These are phyloP conservation scores for Borovskyia barvae DNA, from an alignment of 208 protist genomes.

Conservation along the genomic window DNA sequence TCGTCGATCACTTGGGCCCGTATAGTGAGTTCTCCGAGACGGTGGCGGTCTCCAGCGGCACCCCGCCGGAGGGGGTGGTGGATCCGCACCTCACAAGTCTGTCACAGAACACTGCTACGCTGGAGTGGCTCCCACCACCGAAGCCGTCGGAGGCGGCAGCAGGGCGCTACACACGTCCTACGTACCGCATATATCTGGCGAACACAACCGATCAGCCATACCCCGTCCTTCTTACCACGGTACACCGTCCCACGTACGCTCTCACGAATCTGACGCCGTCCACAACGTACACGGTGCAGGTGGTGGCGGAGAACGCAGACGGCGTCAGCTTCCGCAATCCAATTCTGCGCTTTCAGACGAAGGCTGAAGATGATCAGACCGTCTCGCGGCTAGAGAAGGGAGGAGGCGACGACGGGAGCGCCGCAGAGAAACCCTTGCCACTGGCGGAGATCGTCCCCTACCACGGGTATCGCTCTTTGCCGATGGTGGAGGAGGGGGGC, in stretches of 20 bases:
- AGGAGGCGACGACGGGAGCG: neutral
- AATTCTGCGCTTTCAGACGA: constrained; percentile 72
- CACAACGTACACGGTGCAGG: constrained; percentile 80
- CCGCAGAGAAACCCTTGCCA: neutral
- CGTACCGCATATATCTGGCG: constrained; percentile 72
- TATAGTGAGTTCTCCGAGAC: constrained; percentile 80
- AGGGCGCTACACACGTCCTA: constrained; percentile 28
- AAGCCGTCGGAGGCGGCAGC: constrained; percentile 17
- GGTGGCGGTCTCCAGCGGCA: constrained; percentile 66
- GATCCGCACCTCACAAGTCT: constrained; percentile 59
- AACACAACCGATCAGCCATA: constrained; percentile 36
- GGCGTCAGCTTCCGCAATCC: constrained; percentile 87
- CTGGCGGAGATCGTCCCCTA: constrained; percentile 21
- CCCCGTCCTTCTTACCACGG: constrained; percentile 31
- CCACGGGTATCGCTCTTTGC: constrained; percentile 18
- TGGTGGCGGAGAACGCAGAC: constrained; percentile 77
- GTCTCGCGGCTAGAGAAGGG: constrained; percentile 37
- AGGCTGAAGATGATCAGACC: constrained; percentile 48
- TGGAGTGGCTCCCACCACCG: constrained; percentile 69
- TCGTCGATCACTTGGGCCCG: constrained; percentile 5
- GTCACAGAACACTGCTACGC: constrained; percentile 46
- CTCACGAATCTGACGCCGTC: constrained; percentile 59
- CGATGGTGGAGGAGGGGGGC: constrained; percentile 3
- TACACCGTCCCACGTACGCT: constrained; percentile 34
- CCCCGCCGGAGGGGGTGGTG: constrained; percentile 76